Evolutionary conservation across 768 basidiomycete genomes (phyloP).

Genomic region (Strobilomyces confusus): DNA sequence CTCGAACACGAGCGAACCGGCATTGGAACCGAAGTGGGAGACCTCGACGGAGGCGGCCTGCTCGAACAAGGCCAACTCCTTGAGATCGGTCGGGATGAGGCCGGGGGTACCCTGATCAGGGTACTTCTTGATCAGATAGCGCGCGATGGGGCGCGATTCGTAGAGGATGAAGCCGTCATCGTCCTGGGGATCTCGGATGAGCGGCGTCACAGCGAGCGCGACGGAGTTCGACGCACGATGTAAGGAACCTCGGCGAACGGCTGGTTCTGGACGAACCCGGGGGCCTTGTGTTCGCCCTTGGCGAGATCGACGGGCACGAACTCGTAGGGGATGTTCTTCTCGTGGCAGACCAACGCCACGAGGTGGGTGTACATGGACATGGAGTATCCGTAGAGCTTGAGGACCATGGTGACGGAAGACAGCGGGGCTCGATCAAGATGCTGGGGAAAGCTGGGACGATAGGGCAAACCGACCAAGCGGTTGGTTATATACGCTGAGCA

Average conservation of each 20-base stretch:
- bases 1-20: constrained; percentile 40
- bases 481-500: not conserved
- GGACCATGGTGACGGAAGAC: constrained; percentile 27
- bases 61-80: constrained; percentile 31
- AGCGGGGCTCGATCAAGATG: not conserved
- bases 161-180: constrained; percentile 63
- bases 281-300: constrained; percentile 43
- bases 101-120: constrained; percentile 41
- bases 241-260: constrained; percentile 56
- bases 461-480: not conserved
- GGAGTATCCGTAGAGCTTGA: constrained; percentile 34
- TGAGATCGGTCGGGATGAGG: constrained; percentile 45
- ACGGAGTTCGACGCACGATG: constrained; percentile 26
- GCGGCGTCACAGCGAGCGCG: not conserved
- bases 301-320: constrained; percentile 40
- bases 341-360: constrained; percentile 49
- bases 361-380: constrained; percentile 47
- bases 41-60: constrained; percentile 44
- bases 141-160: constrained; percentile 58
- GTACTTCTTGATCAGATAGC: constrained; percentile 57
- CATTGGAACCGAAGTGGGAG: constrained; percentile 46
- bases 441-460: not conserved
- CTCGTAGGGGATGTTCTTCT: constrained; percentile 56
- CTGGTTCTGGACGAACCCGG: constrained; percentile 44
- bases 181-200: constrained; percentile 30